These are phyloP conservation scores for Volvox africanus DNA, from an alignment of 139 green algal species.

Conservation along the genomic window DNA sequence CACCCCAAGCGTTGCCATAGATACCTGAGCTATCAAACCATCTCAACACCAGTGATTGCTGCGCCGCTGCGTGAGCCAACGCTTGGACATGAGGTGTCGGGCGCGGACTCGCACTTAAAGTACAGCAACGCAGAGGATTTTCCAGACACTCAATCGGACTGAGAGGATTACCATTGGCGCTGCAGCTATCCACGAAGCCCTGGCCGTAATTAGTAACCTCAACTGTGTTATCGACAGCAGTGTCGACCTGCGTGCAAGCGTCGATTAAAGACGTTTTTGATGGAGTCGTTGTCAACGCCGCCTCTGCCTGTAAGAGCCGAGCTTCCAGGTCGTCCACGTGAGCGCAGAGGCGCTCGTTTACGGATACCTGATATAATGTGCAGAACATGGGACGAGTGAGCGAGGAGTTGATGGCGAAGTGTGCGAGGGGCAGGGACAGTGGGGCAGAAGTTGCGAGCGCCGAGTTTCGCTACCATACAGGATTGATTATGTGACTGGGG, in stretches of 20 bases:
- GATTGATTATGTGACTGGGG: no score
- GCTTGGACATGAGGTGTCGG: not conserved
- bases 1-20: not conserved
- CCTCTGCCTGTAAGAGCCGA: not conserved
- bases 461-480: no score
- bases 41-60: not conserved
- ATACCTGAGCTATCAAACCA: not conserved
- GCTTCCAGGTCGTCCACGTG: constrained; percentile 7
- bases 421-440: no score
- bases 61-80: not conserved
- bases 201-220: no score
- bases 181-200: no score
- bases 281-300: not conserved
- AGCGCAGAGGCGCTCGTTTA: constrained; percentile 1
- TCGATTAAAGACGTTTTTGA: no score
- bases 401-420: no score
- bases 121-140: not conserved
- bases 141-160: not conserved
- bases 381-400: not conserved
- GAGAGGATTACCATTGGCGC: no score
- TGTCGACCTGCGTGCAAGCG: no score
- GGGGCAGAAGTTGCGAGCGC: no score
- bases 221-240: no score
- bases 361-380: not conserved
- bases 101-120: no score